Base-by-base conservation (phyloP, 192 early-diverging fungal species). In the Piromyces sp. region DNA sequence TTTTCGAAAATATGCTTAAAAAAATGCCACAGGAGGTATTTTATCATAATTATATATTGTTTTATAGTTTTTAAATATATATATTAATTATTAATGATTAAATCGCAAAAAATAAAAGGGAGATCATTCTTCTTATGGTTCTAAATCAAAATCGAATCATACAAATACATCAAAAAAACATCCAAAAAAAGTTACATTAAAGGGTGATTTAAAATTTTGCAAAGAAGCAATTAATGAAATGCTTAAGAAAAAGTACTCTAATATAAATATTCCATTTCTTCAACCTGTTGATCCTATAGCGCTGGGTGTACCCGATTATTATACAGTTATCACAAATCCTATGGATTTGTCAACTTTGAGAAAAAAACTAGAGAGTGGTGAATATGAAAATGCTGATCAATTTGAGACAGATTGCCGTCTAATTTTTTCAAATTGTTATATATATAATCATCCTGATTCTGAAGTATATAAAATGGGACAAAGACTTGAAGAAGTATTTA, bases 311-410 rank as follows among this genome's bases (percentile, higher is more conserved):
- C 97, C 96, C 14, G 91, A 92, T 81, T 99, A 99, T 87, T 90
- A 90, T 37, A 87, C 85, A 4, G 89, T 98, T 29, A 89, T 97
- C 86, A 95, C 93, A 82, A 82, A 93, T 81, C 96, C 96, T 15
- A 97, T 97, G 94, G 96, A 97, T 84, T 83, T 97, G 31, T 88
- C 89, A 30, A 97, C 96, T 0, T 92, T 97, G 13, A 87, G 88
- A 84, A 84, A 86, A 79, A 92, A 92, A 85, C 86, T 96, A 13
- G 92, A 94, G 42, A 79, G 82, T 42, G 90, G 89, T 3, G 85
- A 88, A 22, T 97, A 97, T 83, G 79, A 83, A 22, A 85, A 82
- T 31, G 85, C 89, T 13, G 89, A 91, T 16, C 92, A 93, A 78
- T 95, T 95, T 82, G 92, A 93, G 83, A 87, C 88, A 0, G 96